These are phyloP conservation scores for Bruguiera parviflora DNA, from an alignment of 345 rosid genomes.

Conservation along the genomic window DNA sequence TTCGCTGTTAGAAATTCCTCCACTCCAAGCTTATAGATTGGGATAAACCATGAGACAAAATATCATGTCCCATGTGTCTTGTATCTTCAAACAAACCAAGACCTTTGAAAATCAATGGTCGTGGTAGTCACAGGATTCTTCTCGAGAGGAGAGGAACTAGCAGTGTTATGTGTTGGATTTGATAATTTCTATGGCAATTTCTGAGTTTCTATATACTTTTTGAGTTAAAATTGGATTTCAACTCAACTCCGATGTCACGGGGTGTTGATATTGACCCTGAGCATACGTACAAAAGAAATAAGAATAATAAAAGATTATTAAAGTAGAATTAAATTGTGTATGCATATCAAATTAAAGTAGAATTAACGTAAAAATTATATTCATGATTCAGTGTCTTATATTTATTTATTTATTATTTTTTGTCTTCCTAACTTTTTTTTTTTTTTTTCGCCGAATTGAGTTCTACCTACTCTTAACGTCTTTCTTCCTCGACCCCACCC, in stretches of 20 bases:
- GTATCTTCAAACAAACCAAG: background rate
- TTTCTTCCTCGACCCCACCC: conserved; percentile 39
- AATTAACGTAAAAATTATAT: too few relatives aligned
- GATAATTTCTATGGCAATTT: background rate
- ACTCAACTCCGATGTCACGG: too few relatives aligned
- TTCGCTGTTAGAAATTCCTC: background rate
- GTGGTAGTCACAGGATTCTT: conserved; percentile 36
- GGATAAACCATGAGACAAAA: conserved; percentile 14
- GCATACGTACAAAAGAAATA: too few relatives aligned
- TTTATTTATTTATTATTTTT: too few relatives aligned
- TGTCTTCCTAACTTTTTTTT: too few relatives aligned
- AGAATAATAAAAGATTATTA: too few relatives aligned
- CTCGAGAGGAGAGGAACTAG: background rate
- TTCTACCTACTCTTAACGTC: conserved; percentile 37
- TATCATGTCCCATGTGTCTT: conserved; percentile 11
- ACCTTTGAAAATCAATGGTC: conserved; percentile 1
- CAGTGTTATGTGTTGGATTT: background rate
- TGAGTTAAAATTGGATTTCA: too few relatives aligned
- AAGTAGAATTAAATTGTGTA: too few relatives aligned
- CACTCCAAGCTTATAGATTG: background rate
- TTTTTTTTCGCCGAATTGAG: background rate
- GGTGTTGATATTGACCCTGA: too few relatives aligned
- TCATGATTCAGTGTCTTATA: too few relatives aligned
- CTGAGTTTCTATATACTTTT: background rate
- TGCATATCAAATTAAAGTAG: too few relatives aligned